Base-by-base conservation (phyloP, 768 basidiomycete genomes). In the Amanita muscaria region DNA sequence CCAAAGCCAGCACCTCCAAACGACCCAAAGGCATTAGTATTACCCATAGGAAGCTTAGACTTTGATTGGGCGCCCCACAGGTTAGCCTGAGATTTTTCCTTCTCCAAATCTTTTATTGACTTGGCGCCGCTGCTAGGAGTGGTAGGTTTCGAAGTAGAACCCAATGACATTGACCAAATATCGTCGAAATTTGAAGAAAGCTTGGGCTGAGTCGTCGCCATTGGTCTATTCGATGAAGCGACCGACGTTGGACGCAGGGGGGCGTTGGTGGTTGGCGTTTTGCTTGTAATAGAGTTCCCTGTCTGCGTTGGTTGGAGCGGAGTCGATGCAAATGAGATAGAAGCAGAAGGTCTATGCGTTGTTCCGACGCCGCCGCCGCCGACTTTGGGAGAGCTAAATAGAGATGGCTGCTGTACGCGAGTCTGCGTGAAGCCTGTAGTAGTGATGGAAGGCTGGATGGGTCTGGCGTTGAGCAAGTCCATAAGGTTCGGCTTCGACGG, bases 51-150 rank as follows among this genome's bases (percentile, higher is more conserved):
- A 3, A 37, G 22, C 11, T 35, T 42, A 31, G 57, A 53, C 49
- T 52, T 52, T 4, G 56, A 57, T 31, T 38, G 33, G 23, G 46
- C 23, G 19, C 84, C 88, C 92, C 92, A 96, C 25, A 96, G 74
- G 8, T 77, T 77, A 16, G 82, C 79, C 58, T 74, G 76, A 2
- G 80, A 74, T 68, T 92, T 91, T 67, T 94, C 91, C 64, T 78
- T 81, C 65, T 89, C 86, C 51, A 96, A 59, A 56, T 90, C 91
- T 62, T 85, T 85, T 56, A 94, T 93, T 34, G 83, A 86, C 70
- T 91, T 90, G 30, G 69, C 69, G 0, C 59, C 58, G 31, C 58
- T 53, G 2, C 56, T 48, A 23, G 56, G 53, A 16, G 54, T 48
- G 15, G 62, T 58, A 2, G 74, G 58, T 38, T 74, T 72, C 30